Base-by-base conservation (phyloP, 2,329 filamentous ascomycete species). In the Emergomyces orientalis region DNA sequence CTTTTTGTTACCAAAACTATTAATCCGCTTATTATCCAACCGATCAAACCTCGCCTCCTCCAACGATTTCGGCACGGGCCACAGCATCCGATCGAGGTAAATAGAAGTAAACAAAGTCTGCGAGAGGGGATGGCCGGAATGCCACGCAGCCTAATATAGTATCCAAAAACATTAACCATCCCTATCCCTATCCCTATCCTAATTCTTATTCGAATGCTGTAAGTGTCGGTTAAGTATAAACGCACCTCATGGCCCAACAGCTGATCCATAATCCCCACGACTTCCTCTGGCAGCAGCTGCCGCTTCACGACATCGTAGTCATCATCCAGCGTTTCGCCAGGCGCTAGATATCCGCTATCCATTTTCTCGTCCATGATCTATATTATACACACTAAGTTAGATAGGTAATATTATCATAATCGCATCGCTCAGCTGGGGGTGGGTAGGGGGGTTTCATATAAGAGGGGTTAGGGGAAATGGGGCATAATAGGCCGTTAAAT, bases 351-450 rank as follows among this genome's bases (percentile, higher is more conserved):
- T 34, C 94, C 94, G 72, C 91, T 97, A 75, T 99, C 94, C 94
- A 99, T 99, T 77, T 97, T 99, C 0, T 90, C 87, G 72, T 99
- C 94, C 90, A 97, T 97, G 69, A 99, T 96, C 94, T 99, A 70
- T 27, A 25, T 27, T 51, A 27, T 27, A 25, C 25, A 51, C 6
- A 13, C 3, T 14, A 27, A 27, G 14, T 51, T 51, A 51, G 47
- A 51, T 27, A 25, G 47, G 47, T 6, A 30, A 51, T 51, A 51
- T 17, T 7, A 1, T 11, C 2, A 30, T 17, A 27, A 27, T 14
- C 13, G 47, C 22, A 27, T 17, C 22, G 22, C 11, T 30, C 47
- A 51, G 4, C 25, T n/a, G 25, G 47, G 47, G 14, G 47, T 3
- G 22, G 45, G 41, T n/a, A 17, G 14, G 4, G 14, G 9, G 37